A percentile compares a stretch with the other conserved stretches of the same genome.
phyloP scores from a whole-genome alignment of 1,284 basidiomycete genomes.

The Agaricales sp. region DNA sequence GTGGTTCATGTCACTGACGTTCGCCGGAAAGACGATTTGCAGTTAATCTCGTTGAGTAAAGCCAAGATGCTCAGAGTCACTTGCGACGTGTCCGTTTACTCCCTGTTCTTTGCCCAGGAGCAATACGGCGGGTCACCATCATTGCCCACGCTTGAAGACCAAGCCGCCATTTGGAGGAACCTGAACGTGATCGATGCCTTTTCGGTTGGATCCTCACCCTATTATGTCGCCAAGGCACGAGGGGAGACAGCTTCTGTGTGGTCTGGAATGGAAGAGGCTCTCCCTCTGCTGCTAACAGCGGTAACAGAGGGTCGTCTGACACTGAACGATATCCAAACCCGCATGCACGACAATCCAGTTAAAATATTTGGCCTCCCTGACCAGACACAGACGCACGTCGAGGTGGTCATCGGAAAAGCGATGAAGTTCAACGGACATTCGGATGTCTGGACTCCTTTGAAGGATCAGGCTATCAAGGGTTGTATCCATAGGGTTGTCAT shows the following conservation, averaged over 20 bases:
- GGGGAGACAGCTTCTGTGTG: conserved; percentile 57
- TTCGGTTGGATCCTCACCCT: conserved; percentile 82
- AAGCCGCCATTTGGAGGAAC: conserved; percentile 82
- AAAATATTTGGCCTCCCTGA: conserved; percentile 89
- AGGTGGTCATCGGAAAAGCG: conserved; percentile 83
- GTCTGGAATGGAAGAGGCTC: conserved; percentile 82
- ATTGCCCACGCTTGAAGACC: conserved; percentile 74
- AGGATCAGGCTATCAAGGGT: conserved; percentile 57
- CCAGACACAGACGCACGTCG: conserved; percentile 81
- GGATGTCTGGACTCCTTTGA: conserved; percentile 79
- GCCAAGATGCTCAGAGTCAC: conserved; percentile 91
- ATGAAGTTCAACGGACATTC: conserved; percentile 43
- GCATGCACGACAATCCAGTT: conserved; percentile 87
- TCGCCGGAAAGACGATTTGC: conserved; percentile 78
- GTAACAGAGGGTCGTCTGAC: conserved; percentile 76
- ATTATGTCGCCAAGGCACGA: conserved; percentile 63
- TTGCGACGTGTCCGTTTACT: conserved; percentile 91
- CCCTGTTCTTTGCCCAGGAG: conserved; percentile 82
- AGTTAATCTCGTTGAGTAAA: conserved; percentile 91
- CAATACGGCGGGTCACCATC: conserved; percentile 59
- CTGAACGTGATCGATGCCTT: conserved; percentile 85
- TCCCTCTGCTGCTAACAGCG: conserved; percentile 84
- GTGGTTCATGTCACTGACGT: conserved; percentile 94
- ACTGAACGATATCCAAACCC: conserved; percentile 72
- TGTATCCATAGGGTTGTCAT: conserved; percentile 87